phyloP scores from a whole-genome alignment of 148 eudicot genomes.

The Polygonum aviculare region DNA sequence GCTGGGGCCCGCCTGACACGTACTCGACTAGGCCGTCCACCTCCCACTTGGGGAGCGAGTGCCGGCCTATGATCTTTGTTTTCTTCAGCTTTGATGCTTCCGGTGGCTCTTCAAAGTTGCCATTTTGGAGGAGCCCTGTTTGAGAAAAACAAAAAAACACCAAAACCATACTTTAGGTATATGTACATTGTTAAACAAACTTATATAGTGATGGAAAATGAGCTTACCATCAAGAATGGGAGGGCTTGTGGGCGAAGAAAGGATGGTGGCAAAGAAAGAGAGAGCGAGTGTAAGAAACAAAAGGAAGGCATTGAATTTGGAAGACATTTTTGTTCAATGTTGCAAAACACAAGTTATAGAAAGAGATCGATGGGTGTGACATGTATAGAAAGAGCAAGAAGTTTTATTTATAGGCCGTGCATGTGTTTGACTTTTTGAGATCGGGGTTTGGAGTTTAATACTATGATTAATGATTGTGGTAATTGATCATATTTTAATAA shows the following conservation, averaged over 20 bases:
- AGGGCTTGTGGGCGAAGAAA: neutral
- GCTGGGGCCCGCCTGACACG: slow-evolving; percentile 40
- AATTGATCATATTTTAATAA: too few relatives aligned
- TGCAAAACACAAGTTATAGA: too few relatives aligned
- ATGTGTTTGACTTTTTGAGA: too few relatives aligned
- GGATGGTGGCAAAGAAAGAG: neutral
- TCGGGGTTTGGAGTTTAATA: too few relatives aligned
- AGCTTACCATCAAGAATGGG: neutral
- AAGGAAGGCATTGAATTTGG: neutral
- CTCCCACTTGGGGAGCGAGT: slow-evolving; percentile 39
- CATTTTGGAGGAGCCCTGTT: slow-evolving; percentile 36
- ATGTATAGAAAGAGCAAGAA: too few relatives aligned
- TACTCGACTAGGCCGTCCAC: slow-evolving; percentile 33
- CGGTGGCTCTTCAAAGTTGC: slow-evolving; percentile 39
- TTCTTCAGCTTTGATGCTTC: slow-evolving; percentile 28
- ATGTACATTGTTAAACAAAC: too few relatives aligned
- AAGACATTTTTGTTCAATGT: neutral
- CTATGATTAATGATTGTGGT: too few relatives aligned
- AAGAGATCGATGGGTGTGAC: too few relatives aligned
- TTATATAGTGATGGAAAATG: too few relatives aligned
- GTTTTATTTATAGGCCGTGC: too few relatives aligned
- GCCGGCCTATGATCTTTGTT: slow-evolving; percentile 17
- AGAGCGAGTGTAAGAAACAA: neutral
- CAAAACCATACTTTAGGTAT: neutral
- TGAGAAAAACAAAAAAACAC: neutral